Evolutionary conservation across 2,329 filamentous ascomycete genomes (phyloP).

Genomic region (Exophiala lecanii-corni): DNA sequence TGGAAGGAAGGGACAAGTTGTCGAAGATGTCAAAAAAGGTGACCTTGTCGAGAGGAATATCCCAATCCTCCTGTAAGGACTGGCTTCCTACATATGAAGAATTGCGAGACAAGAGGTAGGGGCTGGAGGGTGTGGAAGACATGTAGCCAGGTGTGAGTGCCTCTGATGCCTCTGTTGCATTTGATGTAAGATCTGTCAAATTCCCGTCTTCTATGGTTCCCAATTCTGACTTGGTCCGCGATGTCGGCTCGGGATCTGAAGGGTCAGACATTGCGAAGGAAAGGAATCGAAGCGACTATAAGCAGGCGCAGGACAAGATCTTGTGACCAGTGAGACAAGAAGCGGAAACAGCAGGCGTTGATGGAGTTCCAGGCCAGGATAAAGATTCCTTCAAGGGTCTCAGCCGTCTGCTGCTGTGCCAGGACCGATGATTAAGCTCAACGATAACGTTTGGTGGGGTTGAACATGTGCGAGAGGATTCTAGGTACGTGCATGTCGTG

Average conservation of each 20-base stretch:
- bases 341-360: too few species aligned
- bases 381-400: too few species aligned
- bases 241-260: constrained; percentile 23
- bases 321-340: too few species aligned
- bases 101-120: constrained; percentile 63
- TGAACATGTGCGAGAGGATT: background rate
- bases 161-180: constrained; percentile 18
- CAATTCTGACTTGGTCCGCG: constrained; percentile 28
- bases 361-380: too few species aligned
- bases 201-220: constrained; percentile 19
- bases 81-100: constrained; percentile 78
- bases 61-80: constrained; percentile 84
- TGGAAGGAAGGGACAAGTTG: constrained; percentile 82
- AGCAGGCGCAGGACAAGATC: too few species aligned
- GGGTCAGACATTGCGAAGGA: constrained; percentile 28
- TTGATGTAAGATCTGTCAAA: constrained; percentile 19
- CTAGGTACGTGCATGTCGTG: background rate
- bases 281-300: too few species aligned
- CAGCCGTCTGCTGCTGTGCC: too few species aligned
- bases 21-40: constrained; percentile 91
- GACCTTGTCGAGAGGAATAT: constrained; percentile 78
- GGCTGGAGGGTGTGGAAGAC: constrained; percentile 41
- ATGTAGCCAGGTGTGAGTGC: constrained; percentile 39
- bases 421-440: too few species aligned
- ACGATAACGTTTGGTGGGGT: background rate